Percentiles rank a stretch among this genome's conserved stretches.
phyloP scores from a whole-genome alignment of 805 yeast species.

The Kodamaea hsintzibuensis region DNA sequence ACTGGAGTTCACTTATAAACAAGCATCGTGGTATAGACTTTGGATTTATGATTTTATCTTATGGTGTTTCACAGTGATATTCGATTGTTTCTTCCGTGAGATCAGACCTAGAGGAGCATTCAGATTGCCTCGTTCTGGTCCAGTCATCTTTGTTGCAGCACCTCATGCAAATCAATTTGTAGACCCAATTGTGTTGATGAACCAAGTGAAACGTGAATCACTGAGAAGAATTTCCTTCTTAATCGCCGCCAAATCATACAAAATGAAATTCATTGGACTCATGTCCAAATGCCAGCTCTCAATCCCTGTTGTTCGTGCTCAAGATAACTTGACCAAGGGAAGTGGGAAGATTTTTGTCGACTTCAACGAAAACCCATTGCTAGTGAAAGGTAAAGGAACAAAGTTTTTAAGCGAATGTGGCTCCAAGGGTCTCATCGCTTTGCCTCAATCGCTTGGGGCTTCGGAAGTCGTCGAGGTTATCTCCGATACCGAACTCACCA shows the following conservation, averaged over 20 bases:
- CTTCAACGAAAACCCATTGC: conserved; percentile 50
- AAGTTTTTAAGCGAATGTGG: conserved; percentile 62
- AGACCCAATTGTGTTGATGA: conserved; percentile 77
- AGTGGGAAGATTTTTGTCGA: conserved; percentile 64
- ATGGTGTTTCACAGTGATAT: conserved; percentile 39
- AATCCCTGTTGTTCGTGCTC: conserved; percentile 91
- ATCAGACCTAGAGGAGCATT: conserved; percentile 87
- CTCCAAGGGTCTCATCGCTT: conserved; percentile 66
- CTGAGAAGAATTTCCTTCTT: conserved; percentile 74
- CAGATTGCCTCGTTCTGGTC: conserved; percentile 67
- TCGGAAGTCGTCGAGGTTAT: conserved; percentile 66
- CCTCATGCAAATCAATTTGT: conserved; percentile 98
- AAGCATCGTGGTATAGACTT: conserved; percentile 27
- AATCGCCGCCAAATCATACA: conserved; percentile 80
- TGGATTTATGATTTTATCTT: conserved; percentile 36
- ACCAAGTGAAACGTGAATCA: conserved; percentile 68
- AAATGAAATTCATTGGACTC: conserved; percentile 66
- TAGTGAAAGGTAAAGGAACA: conserved; percentile 66
- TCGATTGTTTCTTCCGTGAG: conserved; percentile 80
- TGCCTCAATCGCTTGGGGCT: conserved; percentile 78
- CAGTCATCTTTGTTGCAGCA: conserved; percentile 91
- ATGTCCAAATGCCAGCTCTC: conserved; percentile 75
- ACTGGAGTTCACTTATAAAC: conserved; percentile 9
- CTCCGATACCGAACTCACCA: conserved; percentile 67
- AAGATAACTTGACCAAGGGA: conserved; percentile 74